A percentile compares a stretch with the other conserved stretches of the same genome.
Conservation (phyloP, 2,329 filamentous ascomycete species). For the Fusarium incarnatum region DNA sequence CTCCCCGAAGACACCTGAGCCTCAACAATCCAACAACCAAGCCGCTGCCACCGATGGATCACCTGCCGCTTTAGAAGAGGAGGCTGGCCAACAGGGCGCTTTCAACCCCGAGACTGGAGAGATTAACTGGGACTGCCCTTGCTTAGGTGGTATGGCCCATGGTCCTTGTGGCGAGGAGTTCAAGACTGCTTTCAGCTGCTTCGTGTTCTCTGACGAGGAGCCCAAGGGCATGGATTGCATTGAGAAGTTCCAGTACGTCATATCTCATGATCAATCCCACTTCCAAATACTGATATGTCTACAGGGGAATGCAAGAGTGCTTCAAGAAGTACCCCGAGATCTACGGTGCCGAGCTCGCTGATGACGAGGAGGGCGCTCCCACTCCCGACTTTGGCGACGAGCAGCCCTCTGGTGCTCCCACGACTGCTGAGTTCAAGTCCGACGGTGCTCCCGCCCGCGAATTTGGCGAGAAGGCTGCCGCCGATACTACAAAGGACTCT, state of each 20-base stretch:
- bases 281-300: conserved; percentile 42
- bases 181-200: conserved; percentile 96
- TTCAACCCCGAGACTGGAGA: conserved; percentile 99
- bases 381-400: conserved; percentile 47
- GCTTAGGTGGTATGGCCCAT: conserved; percentile 95
- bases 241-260: conserved; percentile 91
- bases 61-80: conserved; percentile 74
- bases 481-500: neutral
- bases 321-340: conserved; percentile 93
- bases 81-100: conserved; percentile 87
- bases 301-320: conserved; percentile 95
- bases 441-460: neutral
- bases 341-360: conserved; percentile 88
- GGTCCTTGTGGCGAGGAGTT: conserved; percentile 97
- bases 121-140: conserved; percentile 99
- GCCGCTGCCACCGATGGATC: conserved; percentile 51
- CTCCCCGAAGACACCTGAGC: conserved; percentile 34
- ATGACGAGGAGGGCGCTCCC: conserved; percentile 69
- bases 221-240: conserved; percentile 98
- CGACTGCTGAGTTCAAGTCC: conserved; percentile 9
- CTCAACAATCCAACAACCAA: conserved; percentile 47
- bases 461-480: neutral
- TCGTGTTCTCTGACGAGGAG: conserved; percentile 94
- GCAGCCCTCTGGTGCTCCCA: conserved; percentile 31
- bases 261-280: neutral